Evolutionary conservation across 73 alveolate species (phyloP), one percentile per base, ranked within the genome.

Genomic region (Blepharisma stoltei): DNA sequence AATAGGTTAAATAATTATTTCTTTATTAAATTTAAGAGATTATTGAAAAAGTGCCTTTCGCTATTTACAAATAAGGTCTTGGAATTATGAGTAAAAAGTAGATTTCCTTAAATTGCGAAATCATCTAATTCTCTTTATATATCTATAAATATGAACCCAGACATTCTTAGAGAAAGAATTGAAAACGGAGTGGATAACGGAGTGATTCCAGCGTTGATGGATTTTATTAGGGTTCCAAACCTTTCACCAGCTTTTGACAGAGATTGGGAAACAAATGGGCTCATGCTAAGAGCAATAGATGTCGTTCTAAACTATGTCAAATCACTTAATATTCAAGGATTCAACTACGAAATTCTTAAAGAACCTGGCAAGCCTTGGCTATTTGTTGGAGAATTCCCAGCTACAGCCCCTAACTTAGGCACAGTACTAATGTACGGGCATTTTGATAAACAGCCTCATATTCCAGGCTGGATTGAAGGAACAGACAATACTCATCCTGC

Each of bases 391-490:
- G 83, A 81, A 47, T 54, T 86, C 37, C 88, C 75, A 18, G 95
- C 91, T 0, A 76, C 83, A 4, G 82, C 83, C 47, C 76, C 83
- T 54, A 88, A 70, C 66, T n/a, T 41, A 5, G 90, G 86, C 48
- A 46, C 90, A 7, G 87, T 92, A 5, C 81, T 90, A 44, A 54
- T 88, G 69, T 90, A 90, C 76, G 95, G 95, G 0, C 95, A 88
- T 54, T 54, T 78, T 55, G 94, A 88, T 68, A 90, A 89, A 78
- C 88, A 90, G 79, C 97, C 97, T 25, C 94, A 83, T 55, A 49
- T 88, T 25, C 84, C 87, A 37, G 95, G 93, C 49, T 91, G 97
- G 97, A 82, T 20, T 37, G 90, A 84, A 78, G 93, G 95, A n/a
- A 52, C 83, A 23, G 88, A 84, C 25, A 91, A 95, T 6, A 66